Base-by-base conservation (phyloP, 73 alveolate species). In the Stentor coeruleus region DNA sequence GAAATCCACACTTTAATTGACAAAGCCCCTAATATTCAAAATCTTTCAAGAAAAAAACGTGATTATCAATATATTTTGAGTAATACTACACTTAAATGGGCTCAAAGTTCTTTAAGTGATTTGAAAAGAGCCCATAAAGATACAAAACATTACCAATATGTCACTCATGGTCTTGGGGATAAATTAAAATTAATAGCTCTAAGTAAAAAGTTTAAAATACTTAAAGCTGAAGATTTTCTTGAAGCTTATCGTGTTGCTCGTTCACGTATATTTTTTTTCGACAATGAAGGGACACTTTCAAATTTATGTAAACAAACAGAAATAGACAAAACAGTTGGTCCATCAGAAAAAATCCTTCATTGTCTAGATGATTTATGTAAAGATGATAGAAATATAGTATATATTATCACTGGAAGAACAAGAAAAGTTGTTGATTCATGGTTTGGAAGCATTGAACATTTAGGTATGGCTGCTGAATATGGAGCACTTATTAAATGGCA, bases 391-490 rank as follows among this genome's bases (percentile, higher is more conserved):
- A 66, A 66, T 33, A 66, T 40, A 20, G 79, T 66, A 31, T 66
- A 20, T 33, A 31, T 66, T 1, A 40, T 66, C 0, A 66, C 79
- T 26, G 79, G 79, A 2, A 66, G 79, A 66, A 20, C 79, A 31
- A 66, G 79, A 2, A 66, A 66, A 31, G 79, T 66, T 20, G 42
- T 66, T 1, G 79, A 66, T 28, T 28, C 20, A 28, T 66, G 79
- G 79, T 66, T 26, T 33, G 79, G 40, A 31, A 20, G 40, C 37
- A 40, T 66, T 1, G 40, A 20, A 26, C n/a, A 26, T 33, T n/a
- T 90, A 58, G 93, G 96, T 0, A 77, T 90, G 30, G 93, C 90
- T 15, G 96, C 93, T 55, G 96, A 90, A 76, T 84, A 89, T 74
- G 95, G 95, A 30, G 85, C 84, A 86, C 84, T 86, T 82, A 81